Percentiles rank a stretch among this genome's conserved stretches.
Evolutionary conservation across 2,329 filamentous ascomycete genomes (phyloP).

Genomic region (Colletotrichum sublineola): DNA sequence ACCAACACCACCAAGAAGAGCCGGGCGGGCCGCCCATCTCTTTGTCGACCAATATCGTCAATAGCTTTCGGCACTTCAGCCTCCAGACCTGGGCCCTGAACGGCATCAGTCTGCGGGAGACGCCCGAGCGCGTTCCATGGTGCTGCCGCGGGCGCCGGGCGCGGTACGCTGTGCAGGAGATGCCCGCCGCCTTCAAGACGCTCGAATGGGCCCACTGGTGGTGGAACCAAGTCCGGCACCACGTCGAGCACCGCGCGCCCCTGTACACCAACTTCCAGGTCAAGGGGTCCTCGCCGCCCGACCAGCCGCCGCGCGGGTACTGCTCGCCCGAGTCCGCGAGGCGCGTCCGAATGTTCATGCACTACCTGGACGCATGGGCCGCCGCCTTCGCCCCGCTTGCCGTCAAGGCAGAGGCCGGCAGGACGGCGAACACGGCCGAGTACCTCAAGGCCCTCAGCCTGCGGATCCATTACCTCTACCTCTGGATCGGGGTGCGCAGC

Average conservation of each 20-base stretch:
- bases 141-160: conserved; percentile 22
- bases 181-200: conserved; percentile 20
- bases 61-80: conserved; percentile 17
- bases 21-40: neutral
- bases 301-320: neutral
- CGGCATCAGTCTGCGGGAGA: conserved; percentile 11
- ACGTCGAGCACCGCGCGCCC: conserved; percentile 26
- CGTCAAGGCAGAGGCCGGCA: neutral
- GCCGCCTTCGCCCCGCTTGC: conserved; percentile 17
- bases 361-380: conserved; percentile 14
- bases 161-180: conserved; percentile 31
- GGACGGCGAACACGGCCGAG: neutral
- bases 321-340: neutral
- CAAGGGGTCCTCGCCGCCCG: neutral
- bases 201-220: conserved; percentile 20
- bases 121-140: conserved; percentile 17
- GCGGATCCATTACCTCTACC: conserved; percentile 25
- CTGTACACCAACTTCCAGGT: conserved; percentile 21
- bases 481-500: conserved; percentile 22
- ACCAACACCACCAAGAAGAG: neutral
- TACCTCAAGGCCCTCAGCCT: conserved; percentile 18
- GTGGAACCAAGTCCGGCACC: conserved; percentile 26
- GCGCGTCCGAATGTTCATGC: neutral
- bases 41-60: neutral
- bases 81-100: conserved; percentile 17